Percentiles rank a stretch among this genome's conserved stretches.
These are phyloP conservation scores for Stachybotrys echinatus DNA, from an alignment of 2,329 filamentous ascomycete species.

Conservation along the genomic window DNA sequence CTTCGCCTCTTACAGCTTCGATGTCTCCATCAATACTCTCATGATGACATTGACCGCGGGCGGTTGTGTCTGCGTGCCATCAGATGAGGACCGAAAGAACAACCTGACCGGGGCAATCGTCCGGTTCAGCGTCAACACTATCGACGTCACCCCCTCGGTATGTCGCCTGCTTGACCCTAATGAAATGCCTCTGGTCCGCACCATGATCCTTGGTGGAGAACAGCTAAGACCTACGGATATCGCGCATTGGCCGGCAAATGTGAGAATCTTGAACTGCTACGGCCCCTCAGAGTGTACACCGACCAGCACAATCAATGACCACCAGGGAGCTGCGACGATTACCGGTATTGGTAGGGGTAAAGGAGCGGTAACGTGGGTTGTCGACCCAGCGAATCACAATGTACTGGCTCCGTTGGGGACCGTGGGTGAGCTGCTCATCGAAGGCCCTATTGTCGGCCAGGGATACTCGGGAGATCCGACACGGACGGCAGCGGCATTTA, in stretches of 20 bases:
- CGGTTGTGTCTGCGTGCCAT: conserved; percentile 5
- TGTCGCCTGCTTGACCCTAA: conserved; percentile 1
- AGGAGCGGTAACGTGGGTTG: conserved; percentile 13
- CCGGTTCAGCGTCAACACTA: neutral
- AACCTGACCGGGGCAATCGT: conserved; percentile 3
- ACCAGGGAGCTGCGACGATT: conserved; percentile 4
- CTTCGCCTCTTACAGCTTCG: conserved; percentile 6
- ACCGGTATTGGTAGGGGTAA: neutral
- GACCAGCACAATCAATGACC: neutral
- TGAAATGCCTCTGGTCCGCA: conserved; percentile 3
- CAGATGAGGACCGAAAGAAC: conserved; percentile 3
- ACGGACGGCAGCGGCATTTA: conserved; percentile 21
- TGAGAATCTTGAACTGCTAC: conserved; percentile 3
- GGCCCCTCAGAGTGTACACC: conserved; percentile 5
- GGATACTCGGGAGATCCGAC: conserved; percentile 38
- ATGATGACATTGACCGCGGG: conserved; percentile 6
- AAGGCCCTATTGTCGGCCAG: conserved; percentile 39
- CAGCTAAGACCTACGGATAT: conserved; percentile 1
- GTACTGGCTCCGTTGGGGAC: conserved; percentile 15
- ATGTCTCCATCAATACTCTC: conserved; percentile 1
- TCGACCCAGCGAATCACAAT: conserved; percentile 14
- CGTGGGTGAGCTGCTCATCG: conserved; percentile 39
- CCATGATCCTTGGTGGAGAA: conserved; percentile 7
- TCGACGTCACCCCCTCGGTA: conserved; percentile 6
- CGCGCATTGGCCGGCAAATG: neutral